Evolutionary conservation across 1,284 basidiomycete species (phyloP), one percentile per base, ranked within the genome.

Genomic region (Pholiota adiposa): DNA sequence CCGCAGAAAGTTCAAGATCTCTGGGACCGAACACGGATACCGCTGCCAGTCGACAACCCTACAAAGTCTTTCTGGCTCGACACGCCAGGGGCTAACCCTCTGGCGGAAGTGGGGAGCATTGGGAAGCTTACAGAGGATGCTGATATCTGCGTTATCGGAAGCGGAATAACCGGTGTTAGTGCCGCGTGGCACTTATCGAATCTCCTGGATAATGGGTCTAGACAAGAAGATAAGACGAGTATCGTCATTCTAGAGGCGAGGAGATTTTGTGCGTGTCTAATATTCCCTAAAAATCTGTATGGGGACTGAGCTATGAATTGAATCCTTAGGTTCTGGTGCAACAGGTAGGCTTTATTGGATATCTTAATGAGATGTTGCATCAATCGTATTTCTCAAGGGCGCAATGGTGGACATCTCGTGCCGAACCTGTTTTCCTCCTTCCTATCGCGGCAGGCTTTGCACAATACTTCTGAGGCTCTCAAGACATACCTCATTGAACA

Each of bases 321-420:
- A 6, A 41, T 18, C 43, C 34, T 0, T 63, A 93, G 91, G 90
- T 70, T 86, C 88, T 34, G 92, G 90, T n/a, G 92, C 91, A 23
- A 93, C 90, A 51, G 90, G 90, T 88, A 60, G 12, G 73, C 67
- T 19, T 14, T n/a, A 38, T 38, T 38, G n/a, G n/a, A n/a, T n/a
- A n/a, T n/a, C 33, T n/a, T n/a, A 34, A 23, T 9, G 2, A 33
- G 1, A 29, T 8, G 8, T 23, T n/a, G 16, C 9, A 9, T 9
- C 12, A 16, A 29, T 18, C 21, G n/a, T 18, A 19, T 21, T 27
- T 4, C 36, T 8, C 16, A 56, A 90, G 90, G 90, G 56, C 76
- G 91, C 16, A 93, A 93, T 64, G 91, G 91, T 0, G 91, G 92
- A 0, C 91, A 94, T 67, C 78, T 93, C 19, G 87, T 86, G 0